phyloP scores from a whole-genome alignment of 805 yeast genomes.

The Ogataea allantospora region DNA sequence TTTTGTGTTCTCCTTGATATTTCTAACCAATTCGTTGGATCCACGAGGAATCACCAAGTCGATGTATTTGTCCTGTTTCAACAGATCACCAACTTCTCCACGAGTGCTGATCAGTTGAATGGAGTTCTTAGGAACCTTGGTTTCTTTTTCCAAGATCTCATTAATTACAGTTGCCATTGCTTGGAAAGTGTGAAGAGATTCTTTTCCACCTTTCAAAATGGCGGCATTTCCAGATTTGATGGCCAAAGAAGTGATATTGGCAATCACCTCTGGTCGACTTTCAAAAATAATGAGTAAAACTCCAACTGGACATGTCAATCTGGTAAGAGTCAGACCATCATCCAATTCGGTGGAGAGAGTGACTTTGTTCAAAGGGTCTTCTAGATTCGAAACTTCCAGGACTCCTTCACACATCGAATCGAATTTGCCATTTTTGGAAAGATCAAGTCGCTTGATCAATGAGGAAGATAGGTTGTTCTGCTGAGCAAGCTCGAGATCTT shows the following conservation, averaged over 20 bases:
- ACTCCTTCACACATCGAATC: constrained; percentile 95
- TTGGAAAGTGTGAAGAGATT: constrained; percentile 79
- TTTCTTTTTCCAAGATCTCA: constrained; percentile 49
- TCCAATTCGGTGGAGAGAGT: constrained; percentile 83
- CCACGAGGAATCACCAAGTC: constrained; percentile 98
- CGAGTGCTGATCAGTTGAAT: constrained; percentile 87
- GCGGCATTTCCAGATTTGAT: constrained; percentile 97
- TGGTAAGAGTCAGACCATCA: constrained; percentile 78
- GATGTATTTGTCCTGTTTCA: constrained; percentile 82
- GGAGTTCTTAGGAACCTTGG: constrained; percentile 77
- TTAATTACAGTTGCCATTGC: constrained; percentile 75
- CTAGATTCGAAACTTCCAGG: constrained; percentile 81
- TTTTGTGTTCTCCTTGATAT: constrained; percentile 81
- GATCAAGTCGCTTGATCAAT: constrained; percentile 79
- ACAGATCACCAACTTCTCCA: constrained; percentile 81
- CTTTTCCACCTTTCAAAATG: constrained; percentile 96
- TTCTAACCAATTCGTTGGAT: constrained; percentile 86
- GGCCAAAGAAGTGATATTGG: constrained; percentile 93
- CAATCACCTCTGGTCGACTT: constrained; percentile 97
- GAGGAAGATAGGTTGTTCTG: constrained; percentile 63
- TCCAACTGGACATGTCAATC: constrained; percentile 93
- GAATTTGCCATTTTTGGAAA: constrained; percentile 77
- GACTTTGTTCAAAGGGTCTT: constrained; percentile 90
- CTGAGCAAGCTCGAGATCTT: constrained; percentile 71
- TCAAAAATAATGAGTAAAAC: constrained; percentile 91